Percentiles rank a stretch among this genome's conserved stretches.
These are phyloP conservation scores for Cercospora sesami DNA, from an alignment of 2,329 filamentous ascomycete genomes.

Conservation along the genomic window DNA sequence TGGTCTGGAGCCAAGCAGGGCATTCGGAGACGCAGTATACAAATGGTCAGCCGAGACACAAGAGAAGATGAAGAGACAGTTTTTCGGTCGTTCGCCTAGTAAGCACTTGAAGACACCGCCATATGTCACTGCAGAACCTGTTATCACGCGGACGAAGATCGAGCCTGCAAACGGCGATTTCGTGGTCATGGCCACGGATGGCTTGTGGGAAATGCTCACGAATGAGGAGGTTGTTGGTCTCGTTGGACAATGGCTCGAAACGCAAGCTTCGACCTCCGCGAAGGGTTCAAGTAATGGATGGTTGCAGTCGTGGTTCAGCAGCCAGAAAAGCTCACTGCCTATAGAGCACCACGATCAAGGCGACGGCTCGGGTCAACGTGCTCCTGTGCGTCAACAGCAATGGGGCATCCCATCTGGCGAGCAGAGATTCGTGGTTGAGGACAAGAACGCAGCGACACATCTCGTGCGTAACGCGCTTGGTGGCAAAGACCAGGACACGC, in stretches of 20 bases:
- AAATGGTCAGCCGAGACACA: conserved; percentile 91
- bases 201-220: conserved; percentile 97
- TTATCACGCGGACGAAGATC: conserved; percentile 90
- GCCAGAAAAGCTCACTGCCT: conserved; percentile 59
- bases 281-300: conserved; percentile 55
- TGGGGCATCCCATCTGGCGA: conserved; percentile 79
- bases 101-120: conserved; percentile 83
- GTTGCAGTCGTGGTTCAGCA: conserved; percentile 68
- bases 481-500: conserved; percentile 88
- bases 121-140: conserved; percentile 94
- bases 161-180: conserved; percentile 90
- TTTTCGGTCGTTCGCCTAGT: conserved; percentile 81
- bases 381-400: conserved; percentile 84
- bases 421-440: conserved; percentile 87
- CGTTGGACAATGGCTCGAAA: conserved; percentile 94
- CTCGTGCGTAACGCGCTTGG: conserved; percentile 92
- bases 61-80: conserved; percentile 75
- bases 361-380: conserved; percentile 68
- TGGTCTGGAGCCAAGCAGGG: conserved; percentile 85
- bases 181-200: conserved; percentile 92
- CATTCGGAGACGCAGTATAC: conserved; percentile 95
- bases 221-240: conserved; percentile 97
- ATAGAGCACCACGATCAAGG: conserved; percentile 65
- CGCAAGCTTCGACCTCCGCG: conserved; percentile 53
- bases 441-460: conserved; percentile 95